phyloP scores from a whole-genome alignment of 768 basidiomycete genomes.

The Leccinum variicolor region DNA sequence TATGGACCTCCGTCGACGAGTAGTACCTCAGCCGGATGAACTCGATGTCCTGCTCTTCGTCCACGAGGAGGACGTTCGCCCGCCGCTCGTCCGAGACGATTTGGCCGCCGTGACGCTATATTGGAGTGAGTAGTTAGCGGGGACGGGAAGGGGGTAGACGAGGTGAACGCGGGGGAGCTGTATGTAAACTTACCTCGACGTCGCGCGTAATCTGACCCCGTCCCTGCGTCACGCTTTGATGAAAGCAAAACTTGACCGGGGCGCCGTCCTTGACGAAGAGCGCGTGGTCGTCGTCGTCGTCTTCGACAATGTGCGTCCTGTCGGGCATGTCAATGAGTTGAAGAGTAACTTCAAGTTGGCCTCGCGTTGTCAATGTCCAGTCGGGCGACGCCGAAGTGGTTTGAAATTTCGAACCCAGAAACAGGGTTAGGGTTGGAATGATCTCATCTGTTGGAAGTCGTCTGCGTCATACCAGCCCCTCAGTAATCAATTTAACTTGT shows the following conservation, averaged over 20 bases:
- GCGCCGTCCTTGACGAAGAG: conserved; percentile 23
- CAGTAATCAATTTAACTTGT: too few species aligned
- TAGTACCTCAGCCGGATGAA: conserved; percentile 27
- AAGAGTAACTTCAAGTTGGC: neutral
- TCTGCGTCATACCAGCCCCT: too few species aligned
- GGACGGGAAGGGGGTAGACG: neutral
- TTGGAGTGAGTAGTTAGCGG: neutral
- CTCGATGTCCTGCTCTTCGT: conserved; percentile 25
- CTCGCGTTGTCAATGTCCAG: neutral
- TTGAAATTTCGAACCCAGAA: conserved; percentile 28
- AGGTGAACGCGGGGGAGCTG: neutral
- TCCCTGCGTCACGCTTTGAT: conserved; percentile 25
- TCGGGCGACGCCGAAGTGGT: neutral
- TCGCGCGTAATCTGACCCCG: conserved; percentile 12
- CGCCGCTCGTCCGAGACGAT: conserved; percentile 13
- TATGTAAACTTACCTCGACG: conserved; percentile 15
- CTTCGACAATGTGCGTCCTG: neutral
- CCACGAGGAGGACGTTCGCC: conserved; percentile 27
- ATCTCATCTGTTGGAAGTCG: neutral
- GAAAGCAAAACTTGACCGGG: conserved; percentile 28
- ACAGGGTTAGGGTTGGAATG: conserved; percentile 26
- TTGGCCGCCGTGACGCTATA: conserved; percentile 21
- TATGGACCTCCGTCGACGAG: conserved; percentile 14
- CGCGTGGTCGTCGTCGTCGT: conserved; percentile 1
- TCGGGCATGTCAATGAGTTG: neutral